phyloP scores from a whole-genome alignment of 1,284 basidiomycete genomes.

The Microbotryum intermedium region DNA sequence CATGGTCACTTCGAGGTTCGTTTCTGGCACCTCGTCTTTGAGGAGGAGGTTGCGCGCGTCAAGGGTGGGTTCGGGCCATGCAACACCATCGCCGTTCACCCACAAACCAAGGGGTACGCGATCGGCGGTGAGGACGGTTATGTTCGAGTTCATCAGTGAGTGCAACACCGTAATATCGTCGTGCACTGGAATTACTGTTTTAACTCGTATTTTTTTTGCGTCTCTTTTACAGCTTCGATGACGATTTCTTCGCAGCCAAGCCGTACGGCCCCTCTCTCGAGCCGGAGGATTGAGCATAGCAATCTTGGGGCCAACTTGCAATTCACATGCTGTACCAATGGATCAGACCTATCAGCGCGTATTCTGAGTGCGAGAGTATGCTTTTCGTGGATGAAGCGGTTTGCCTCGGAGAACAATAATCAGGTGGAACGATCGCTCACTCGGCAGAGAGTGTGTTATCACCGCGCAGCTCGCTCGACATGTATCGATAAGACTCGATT shows the following conservation, averaged over 20 bases:
- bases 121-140: constrained; percentile 85
- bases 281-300: constrained; percentile 15
- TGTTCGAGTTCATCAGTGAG: constrained; percentile 64
- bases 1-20: constrained; percentile 97
- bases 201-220: background rate
- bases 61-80: constrained; percentile 95
- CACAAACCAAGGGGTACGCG: constrained; percentile 77
- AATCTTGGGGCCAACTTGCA: too few species aligned
- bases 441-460: too few species aligned
- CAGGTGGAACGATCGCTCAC: too few species aligned
- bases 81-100: constrained; percentile 94
- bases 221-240: constrained; percentile 61
- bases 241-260: constrained; percentile 77
- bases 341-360: too few species aligned
- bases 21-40: constrained; percentile 97
- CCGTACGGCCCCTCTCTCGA: constrained; percentile 57
- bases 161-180: too few species aligned
- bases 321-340: too few species aligned
- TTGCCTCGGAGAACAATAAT: too few species aligned
- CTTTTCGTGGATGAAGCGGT: too few species aligned
- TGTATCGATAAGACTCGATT: too few species aligned
- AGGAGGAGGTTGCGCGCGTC: constrained; percentile 94
- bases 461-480: too few species aligned
- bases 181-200: too few species aligned
- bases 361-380: too few species aligned